Evolutionary conservation across 805 yeast genomes (phyloP), one percentile per base, ranked within the genome.

Genomic region (Candida golubevii): DNA sequence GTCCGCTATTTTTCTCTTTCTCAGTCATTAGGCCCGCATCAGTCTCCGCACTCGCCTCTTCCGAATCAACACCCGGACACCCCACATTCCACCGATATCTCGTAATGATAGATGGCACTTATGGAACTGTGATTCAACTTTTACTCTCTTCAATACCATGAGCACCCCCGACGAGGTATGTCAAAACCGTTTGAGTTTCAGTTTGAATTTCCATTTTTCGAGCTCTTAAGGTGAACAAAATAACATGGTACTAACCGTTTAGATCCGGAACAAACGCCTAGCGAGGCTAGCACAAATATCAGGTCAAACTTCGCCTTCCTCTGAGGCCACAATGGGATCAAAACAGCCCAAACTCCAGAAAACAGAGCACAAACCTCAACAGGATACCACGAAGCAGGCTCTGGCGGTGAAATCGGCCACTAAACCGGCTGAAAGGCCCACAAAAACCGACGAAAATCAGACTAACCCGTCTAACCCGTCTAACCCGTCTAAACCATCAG

Each of bases 191-290:
- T n/a, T n/a, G n/a, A n/a, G n/a, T n/a, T n/a, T n/a, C n/a, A n/a
- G n/a, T n/a, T n/a, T n/a, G n/a, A n/a, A 18, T 18, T 18, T 18
- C 23, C 23, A 18, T 18, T 18, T 18, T 18, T 18, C 5, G 23
- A 18, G 5, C 23, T 18, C 23, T 18, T 3, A 18, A 5, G 23
- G 23, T 18, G 3, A 18, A 18, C 3, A 18, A 3, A 18, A 18
- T 18, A 3, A 18, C 23, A 5, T 18, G 5, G 5, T 18, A 18
- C 23, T 18, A 18, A 18, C 23, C 23, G 23, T 5, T 40, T 47
- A 72, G 76, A 75, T 75, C 26, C 64, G 80, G 45, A 74, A 75
- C 41, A 75, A 75, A 50, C 60, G 85, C 36, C 62, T 80, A 50
- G 85, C 85, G 6, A 70, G 69, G 46, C 65, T 80, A 45, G 70